These are phyloP conservation scores for Nitzschia sp. DNA, from an alignment of 108 stramenopile species.

Conservation along the genomic window DNA sequence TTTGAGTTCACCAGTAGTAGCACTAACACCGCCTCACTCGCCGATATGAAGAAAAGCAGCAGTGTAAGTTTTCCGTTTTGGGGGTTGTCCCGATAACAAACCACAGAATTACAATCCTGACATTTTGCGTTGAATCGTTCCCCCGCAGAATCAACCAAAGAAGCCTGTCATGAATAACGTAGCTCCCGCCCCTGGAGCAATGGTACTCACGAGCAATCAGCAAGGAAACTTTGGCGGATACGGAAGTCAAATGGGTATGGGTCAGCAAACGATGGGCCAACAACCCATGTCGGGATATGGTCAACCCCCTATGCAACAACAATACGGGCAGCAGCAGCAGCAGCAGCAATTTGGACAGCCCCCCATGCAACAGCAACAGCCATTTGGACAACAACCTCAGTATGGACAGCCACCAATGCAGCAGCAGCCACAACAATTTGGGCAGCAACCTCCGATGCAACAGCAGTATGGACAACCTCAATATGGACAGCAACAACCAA, in stretches of 20 bases:
- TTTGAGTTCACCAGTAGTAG: slow-evolving; percentile 39
- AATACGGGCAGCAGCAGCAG: slow-evolving; percentile 14
- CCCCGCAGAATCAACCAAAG: slow-evolving; percentile 44
- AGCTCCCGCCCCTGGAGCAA: slow-evolving; percentile 45
- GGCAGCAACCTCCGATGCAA: slow-evolving; percentile 35
- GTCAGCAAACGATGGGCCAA: slow-evolving; percentile 22
- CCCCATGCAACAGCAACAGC: slow-evolving; percentile 19
- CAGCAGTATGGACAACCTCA: slow-evolving; percentile 26
- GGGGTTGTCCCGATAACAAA: no score
- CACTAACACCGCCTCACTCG: slow-evolving; percentile 48
- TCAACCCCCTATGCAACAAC: slow-evolving; percentile 29
- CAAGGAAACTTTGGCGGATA: slow-evolving; percentile 67
- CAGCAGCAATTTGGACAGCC: slow-evolving; percentile 49
- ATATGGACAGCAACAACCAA: slow-evolving; percentile 32
- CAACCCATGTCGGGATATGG: slow-evolving; percentile 31
- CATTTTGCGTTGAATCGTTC: slow-evolving; percentile 19
- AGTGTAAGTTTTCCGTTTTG: slow-evolving; percentile 13
- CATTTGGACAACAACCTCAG: slow-evolving; percentile 51
- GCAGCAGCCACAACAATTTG: slow-evolving; percentile 40
- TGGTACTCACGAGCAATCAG: slow-evolving; percentile 66
- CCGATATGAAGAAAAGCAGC: slow-evolving; percentile 72
- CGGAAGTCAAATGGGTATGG: slow-evolving; percentile 32
- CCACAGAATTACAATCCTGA: no score
- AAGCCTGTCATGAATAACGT: slow-evolving; percentile 56
- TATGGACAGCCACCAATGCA: slow-evolving; percentile 57